Evolutionary conservation across 2,329 filamentous ascomycete species (phyloP), one percentile per base, ranked within the genome.

Genomic region (Aphanoascus verrucosus): DNA sequence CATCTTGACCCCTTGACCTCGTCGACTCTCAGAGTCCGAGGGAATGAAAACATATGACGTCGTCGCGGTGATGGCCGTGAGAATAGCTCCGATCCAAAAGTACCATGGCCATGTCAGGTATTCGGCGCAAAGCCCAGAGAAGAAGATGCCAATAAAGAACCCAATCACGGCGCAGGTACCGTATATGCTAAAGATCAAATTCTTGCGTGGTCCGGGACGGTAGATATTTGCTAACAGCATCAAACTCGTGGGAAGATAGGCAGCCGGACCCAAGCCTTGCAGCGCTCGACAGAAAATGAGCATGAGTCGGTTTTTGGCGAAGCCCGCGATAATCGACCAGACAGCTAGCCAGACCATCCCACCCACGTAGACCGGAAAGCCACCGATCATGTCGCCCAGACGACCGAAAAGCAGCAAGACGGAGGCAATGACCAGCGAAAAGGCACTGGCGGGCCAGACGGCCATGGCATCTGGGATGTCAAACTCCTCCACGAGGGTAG

Each of bases 201-300:
- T 87, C 68, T 86, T 86, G 5, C 83, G 74, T 1, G 82, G 82
- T 0, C 83, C 83, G 0, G 84, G 83, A 4, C 83, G 74, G 62
- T 87, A 86, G 2, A 74, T 77, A 46, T 74, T 79, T 1, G 82
- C 82, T 1, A 86, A 69, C 9, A 86, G 72, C 69, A 83, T 83
- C 54, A 88, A 77, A 1, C 83, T 79, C 0, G 82, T 80, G 0
- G 84, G 84, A 12, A 88, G 66, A 56, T 86, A 87, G 0, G 85
- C 84, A 0, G 85, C 84, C 1, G 84, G 77, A 0, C 85, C 86
- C 8, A 91, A 69, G 0, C 86, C 86, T 66, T 88, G 85, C 42
- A 89, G 69, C 7, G 85, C 85, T 50, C 86, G 82, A 63, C 82
- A 86, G 52, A 85, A 73, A 59, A 88, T 84, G 57, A 90, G 74